Conservation (phyloP, 75 land plant species). For the Pinus albicaulis region DNA sequence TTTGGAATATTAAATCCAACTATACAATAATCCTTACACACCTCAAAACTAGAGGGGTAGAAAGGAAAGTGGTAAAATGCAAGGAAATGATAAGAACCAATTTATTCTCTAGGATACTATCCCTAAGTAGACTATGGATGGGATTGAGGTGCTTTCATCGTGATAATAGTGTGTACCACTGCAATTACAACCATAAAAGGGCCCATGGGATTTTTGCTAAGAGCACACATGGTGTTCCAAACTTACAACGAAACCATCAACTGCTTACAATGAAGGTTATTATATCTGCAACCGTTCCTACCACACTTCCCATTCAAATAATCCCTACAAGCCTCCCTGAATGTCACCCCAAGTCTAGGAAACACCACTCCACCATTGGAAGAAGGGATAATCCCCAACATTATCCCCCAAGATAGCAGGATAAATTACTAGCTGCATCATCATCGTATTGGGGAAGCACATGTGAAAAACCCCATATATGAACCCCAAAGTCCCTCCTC, state of each 20-base stretch:
- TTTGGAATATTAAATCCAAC: no score
- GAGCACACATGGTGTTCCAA: slow-evolving; percentile 33
- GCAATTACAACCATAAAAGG: slow-evolving; percentile 45
- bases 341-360: slow-evolving; percentile 22
- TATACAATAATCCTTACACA: no score
- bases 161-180: slow-evolving; percentile 38
- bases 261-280: slow-evolving; percentile 23
- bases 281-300: slow-evolving; percentile 22
- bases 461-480: not conserved
- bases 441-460: slow-evolving; percentile 13
- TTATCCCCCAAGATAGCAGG: slow-evolving; percentile 52
- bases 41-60: not conserved
- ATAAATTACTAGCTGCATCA: slow-evolving; percentile 50
- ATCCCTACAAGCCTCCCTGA: slow-evolving; percentile 36
- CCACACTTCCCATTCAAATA: slow-evolving; percentile 26
- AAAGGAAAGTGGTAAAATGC: not conserved
- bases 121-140: slow-evolving; percentile 16
- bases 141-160: slow-evolving; percentile 36
- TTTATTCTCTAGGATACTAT: not conserved
- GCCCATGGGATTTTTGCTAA: slow-evolving; percentile 36
- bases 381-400: slow-evolving; percentile 25
- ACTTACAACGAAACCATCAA: slow-evolving; percentile 38
- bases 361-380: slow-evolving; percentile 30
- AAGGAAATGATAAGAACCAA: not conserved
- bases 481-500: not conserved